phyloP scores from a whole-genome alignment of 2,329 filamentous ascomycete genomes.

The Alternaria panax region DNA sequence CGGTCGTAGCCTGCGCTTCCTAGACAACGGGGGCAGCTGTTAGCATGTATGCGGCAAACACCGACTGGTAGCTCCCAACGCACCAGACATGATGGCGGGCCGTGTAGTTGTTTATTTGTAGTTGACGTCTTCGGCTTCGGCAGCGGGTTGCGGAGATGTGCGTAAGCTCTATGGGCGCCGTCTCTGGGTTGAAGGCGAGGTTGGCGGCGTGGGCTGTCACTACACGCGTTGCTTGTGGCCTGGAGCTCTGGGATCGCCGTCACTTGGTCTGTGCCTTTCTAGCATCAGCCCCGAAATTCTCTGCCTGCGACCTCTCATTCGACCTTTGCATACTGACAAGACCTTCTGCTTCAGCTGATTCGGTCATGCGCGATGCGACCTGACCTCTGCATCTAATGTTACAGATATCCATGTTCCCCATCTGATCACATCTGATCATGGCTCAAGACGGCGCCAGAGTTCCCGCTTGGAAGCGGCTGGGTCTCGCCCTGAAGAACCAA shows the following conservation, averaged over 20 bases:
- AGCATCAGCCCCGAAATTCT: slow-evolving; percentile 43
- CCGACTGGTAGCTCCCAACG: slow-evolving; percentile 32
- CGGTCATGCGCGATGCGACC: slow-evolving; percentile 45
- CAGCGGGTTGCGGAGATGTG: slow-evolving; percentile 36
- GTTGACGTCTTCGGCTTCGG: slow-evolving; percentile 37
- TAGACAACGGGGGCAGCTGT: slow-evolving; percentile 36
- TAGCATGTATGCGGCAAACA: slow-evolving; percentile 34
- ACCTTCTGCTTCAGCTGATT: slow-evolving; percentile 41
- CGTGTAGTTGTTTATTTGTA: slow-evolving; percentile 29
- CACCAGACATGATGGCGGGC: slow-evolving; percentile 52
- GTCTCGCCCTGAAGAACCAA: slow-evolving; percentile 65
- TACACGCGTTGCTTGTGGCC: slow-evolving; percentile 47
- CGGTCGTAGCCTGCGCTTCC: slow-evolving; percentile 79
- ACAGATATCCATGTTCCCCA: slow-evolving; percentile 35
- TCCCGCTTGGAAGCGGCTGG: slow-evolving; percentile 68
- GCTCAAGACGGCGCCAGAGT: slow-evolving; percentile 30
- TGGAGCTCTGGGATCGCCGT: slow-evolving; percentile 40
- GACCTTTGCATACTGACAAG: slow-evolving; percentile 38
- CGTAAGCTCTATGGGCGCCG: slow-evolving; percentile 38
- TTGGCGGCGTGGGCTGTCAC: slow-evolving; percentile 31
- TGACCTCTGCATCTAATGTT: slow-evolving; percentile 29
- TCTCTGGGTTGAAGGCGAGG: slow-evolving; percentile 32
- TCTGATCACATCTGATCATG: slow-evolving; percentile 44
- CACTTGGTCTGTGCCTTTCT: slow-evolving; percentile 25
- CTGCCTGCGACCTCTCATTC: slow-evolving; percentile 45